Base-by-base conservation (phyloP, 805 yeast species). In the Metschnikowia peoriensis region DNA sequence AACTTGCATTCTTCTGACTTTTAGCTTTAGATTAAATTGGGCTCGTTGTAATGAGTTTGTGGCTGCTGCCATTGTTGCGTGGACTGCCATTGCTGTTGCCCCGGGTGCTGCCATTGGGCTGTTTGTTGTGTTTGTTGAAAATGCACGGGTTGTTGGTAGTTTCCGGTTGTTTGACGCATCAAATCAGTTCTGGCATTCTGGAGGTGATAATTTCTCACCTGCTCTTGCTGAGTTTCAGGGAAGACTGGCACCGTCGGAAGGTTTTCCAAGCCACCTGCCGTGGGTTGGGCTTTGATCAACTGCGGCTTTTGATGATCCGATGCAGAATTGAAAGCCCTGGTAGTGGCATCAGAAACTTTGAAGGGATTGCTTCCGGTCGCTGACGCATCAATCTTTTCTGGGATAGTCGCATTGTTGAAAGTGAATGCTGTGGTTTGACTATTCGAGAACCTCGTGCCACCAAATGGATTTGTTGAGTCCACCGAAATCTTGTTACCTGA, bases 231-330 rank as follows among this genome's bases (percentile, higher is more conserved):
- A 57, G 64, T 52, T 59, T 84, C 83, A 0, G 89, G 89, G 60
- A 85, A 87, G 8, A 85, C 88, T 2, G 90, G 81, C 4, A 80
- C 70, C 0, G 91, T 86, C 9, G 85, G 85, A 42, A 86, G 66
- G 47, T 72, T 71, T 62, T 87, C 92, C 54, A 84, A 75, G 0
- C 92, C 93, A 4, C 92, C 93, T 35, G 89, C 87, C 1, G 90
- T 85, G 1, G 82, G 78, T 61, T 82, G 86, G 14, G 76, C 70
- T 60, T 73, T 69, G 58, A 79, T 51, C 46, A 68, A 54, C 50
- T 57, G 67, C 29, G 49, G 51, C 28, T 59, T 62, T 32, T 55
- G 58, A 47, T 64, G 55, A 51, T 59, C 51, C 7, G 60, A 43
- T 22, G 59, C 70, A 14, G 55, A 44, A 47, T 65, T 56, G 49